phyloP scores from a whole-genome alignment of 495 filamentous ascomycete species.

The Opeltia flavorubescens region DNA sequence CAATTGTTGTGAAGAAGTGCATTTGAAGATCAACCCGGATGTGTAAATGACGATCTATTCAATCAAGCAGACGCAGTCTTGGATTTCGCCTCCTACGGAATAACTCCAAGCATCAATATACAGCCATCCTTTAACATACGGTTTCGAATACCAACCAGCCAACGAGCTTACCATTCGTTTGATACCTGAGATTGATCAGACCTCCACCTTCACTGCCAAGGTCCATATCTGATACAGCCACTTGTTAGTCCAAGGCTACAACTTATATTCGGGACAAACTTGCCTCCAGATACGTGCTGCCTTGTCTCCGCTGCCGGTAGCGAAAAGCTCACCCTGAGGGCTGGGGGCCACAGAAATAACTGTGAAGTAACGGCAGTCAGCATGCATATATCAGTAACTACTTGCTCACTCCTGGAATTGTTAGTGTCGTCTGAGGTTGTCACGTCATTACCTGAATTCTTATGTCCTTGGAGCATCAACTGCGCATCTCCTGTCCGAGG shows the following conservation, averaged over 20 bases:
- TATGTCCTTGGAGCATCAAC: conserved; percentile 86
- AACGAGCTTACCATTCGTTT: not conserved
- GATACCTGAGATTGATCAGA: too few relatives aligned
- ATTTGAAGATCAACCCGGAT: too few relatives aligned
- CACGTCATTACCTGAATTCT: conserved; percentile 71
- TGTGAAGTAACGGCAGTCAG: conserved; percentile 17
- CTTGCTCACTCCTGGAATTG: not conserved
- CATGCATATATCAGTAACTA: not conserved
- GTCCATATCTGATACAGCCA: not conserved
- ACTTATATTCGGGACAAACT: conserved; percentile 14
- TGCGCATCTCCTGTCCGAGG: conserved; percentile 74
- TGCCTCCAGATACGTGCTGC: conserved; percentile 81
- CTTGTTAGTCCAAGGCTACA: not conserved
- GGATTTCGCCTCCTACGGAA: too few relatives aligned
- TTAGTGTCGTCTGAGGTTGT: not conserved
- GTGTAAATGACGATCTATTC: too few relatives aligned
- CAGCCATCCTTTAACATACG: too few relatives aligned
- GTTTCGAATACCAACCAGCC: too few relatives aligned
- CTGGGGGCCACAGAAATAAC: conserved; percentile 84
- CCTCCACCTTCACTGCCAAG: not conserved
- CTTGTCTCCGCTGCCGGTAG: conserved; percentile 84
- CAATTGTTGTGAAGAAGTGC: too few relatives aligned
- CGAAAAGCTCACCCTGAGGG: conserved; percentile 64
- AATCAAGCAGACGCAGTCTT: too few relatives aligned
- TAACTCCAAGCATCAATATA: too few relatives aligned